phyloP scores from a whole-genome alignment of 2,329 filamentous ascomycete genomes.

The Tolypocladium endophyticum region DNA sequence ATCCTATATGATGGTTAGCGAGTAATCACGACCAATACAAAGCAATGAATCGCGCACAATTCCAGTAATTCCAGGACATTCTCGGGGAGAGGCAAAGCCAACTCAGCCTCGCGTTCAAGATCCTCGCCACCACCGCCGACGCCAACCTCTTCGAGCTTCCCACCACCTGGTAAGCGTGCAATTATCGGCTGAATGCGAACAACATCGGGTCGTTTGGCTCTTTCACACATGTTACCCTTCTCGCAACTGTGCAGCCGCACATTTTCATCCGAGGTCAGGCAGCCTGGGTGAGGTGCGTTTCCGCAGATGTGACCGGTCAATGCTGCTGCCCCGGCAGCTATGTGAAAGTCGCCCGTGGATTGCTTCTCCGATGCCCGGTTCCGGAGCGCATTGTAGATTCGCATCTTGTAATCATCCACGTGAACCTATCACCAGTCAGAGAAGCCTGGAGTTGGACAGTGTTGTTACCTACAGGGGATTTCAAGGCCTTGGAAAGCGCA shows the following conservation, averaged over 20 bases:
- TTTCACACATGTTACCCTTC: slow-evolving; percentile 51
- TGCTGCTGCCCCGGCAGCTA: slow-evolving; percentile 50
- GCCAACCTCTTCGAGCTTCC: slow-evolving; percentile 61
- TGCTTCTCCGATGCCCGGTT: slow-evolving; percentile 28
- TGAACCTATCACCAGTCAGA: slow-evolving; percentile 48
- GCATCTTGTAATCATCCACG: slow-evolving; percentile 69
- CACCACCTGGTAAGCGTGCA: slow-evolving; percentile 47
- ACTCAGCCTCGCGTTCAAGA: slow-evolving; percentile 54
- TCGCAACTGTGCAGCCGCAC: slow-evolving; percentile 81
- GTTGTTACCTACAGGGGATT: slow-evolving; percentile 40
- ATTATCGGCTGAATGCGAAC: slow-evolving; percentile 76
- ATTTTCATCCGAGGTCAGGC: slow-evolving; percentile 52
- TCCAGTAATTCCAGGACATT: slow-evolving; percentile 39
- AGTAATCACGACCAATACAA: neutral
- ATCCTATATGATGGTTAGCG: slow-evolving; percentile 8
- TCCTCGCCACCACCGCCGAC: slow-evolving; percentile 73
- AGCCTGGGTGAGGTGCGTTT: slow-evolving; percentile 59
- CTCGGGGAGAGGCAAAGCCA: slow-evolving; percentile 46
- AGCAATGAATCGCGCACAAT: slow-evolving; percentile 12
- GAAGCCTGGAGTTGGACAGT: neutral
- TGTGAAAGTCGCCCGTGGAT: slow-evolving; percentile 28
- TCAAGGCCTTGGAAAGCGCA: slow-evolving; percentile 60
- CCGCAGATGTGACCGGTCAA: slow-evolving; percentile 67
- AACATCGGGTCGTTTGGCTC: slow-evolving; percentile 36
- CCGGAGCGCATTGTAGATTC: slow-evolving; percentile 58